Evolutionary conservation across 1,284 basidiomycete species (phyloP), one percentile per base, ranked within the genome.

Genomic region (Pseudozyma sp.): DNA sequence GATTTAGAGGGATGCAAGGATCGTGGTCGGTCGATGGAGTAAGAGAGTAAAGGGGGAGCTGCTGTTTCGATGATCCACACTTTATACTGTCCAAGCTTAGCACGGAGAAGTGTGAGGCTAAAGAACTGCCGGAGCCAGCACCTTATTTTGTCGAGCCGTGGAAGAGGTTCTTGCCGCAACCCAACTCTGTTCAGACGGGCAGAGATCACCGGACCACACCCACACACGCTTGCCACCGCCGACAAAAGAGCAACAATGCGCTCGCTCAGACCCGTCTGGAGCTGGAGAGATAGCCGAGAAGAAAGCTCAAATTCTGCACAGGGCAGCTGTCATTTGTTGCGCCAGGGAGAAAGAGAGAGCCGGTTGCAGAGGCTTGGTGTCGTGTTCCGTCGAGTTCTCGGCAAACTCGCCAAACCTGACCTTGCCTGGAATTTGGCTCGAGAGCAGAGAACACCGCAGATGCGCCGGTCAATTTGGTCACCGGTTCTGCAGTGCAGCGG

Each of bases 381-480:
- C 55, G 56, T 58, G 35, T 54, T 54, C 14, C 43, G 10, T 29
- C 1, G 14, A 5, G 9, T 24, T 39, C 33, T 58, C 62, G 62
- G 55, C 37, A 64, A 58, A 64, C 62, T 54, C 43, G 10, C 43
- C 4, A 16, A n/a, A 42, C 13, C 40, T 42, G 33, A 24, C 17
- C 8, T 14, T 49, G 10, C 17, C 24, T 14, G 40, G 13, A 42
- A 16, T 24, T 30, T 11, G 16, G 7, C 16, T 40, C 3, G 31
- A n/a, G 16, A 7, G n/a, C n/a, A 37, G 17, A 16, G 34, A 29
- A 37, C 35, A 3, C 35, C 5, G 43, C 17, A 19, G 17, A 44
- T 7, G 54, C 44, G 58, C 66, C 66, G 60, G 66, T 52, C 60
- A 68, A 63, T 63, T 63, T 63, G 60, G 55, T 59, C 53, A 40